phyloP scores from a whole-genome alignment of 768 basidiomycete species.

The Amanita subjunquillea region DNA sequence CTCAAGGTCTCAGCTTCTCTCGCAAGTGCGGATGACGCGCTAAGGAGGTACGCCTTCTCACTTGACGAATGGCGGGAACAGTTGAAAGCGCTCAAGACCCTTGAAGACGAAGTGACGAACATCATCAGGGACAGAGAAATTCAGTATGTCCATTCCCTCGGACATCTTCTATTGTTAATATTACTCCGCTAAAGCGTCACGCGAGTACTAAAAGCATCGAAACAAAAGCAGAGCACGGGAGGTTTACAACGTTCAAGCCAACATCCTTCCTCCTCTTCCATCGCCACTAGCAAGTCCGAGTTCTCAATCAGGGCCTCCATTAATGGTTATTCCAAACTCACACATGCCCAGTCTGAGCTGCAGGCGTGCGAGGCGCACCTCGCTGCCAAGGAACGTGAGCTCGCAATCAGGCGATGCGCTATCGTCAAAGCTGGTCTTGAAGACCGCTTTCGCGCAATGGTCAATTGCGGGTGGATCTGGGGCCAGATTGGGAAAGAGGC shows the following conservation, averaged over 20 bases:
- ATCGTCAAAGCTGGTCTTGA: slow-evolving; percentile 55
- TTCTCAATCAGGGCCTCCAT: slow-evolving; percentile 12
- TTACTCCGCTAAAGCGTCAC: slow-evolving; percentile 42
- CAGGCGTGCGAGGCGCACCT: slow-evolving; percentile 78
- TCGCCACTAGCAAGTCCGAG: slow-evolving; percentile 27
- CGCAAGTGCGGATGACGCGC: slow-evolving; percentile 57
- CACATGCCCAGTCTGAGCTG: slow-evolving; percentile 61
- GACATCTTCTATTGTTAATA: background rate
- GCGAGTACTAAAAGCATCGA: slow-evolving; percentile 70
- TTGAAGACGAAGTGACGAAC: slow-evolving; percentile 67
- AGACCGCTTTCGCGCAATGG: slow-evolving; percentile 51
- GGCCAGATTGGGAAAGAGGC: slow-evolving; percentile 56
- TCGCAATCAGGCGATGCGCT: slow-evolving; percentile 39
- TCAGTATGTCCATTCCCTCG: slow-evolving; percentile 38
- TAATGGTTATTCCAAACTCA: slow-evolving; percentile 39
- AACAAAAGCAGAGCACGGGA: slow-evolving; percentile 25
- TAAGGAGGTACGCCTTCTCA: slow-evolving; percentile 46
- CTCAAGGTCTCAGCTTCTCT: slow-evolving; percentile 47
- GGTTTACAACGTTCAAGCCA: slow-evolving; percentile 25
- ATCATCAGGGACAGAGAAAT: slow-evolving; percentile 73
- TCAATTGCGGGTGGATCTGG: slow-evolving; percentile 64
- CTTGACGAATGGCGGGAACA: slow-evolving; percentile 60
- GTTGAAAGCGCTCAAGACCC: slow-evolving; percentile 45
- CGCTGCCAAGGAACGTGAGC: slow-evolving; percentile 56
- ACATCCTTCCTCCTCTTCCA: slow-evolving; percentile 29